Percentiles rank a stretch among this genome's conserved stretches.
Conservation (phyloP, 2,329 filamentous ascomycete species). For the Dothideomycetes sp. region DNA sequence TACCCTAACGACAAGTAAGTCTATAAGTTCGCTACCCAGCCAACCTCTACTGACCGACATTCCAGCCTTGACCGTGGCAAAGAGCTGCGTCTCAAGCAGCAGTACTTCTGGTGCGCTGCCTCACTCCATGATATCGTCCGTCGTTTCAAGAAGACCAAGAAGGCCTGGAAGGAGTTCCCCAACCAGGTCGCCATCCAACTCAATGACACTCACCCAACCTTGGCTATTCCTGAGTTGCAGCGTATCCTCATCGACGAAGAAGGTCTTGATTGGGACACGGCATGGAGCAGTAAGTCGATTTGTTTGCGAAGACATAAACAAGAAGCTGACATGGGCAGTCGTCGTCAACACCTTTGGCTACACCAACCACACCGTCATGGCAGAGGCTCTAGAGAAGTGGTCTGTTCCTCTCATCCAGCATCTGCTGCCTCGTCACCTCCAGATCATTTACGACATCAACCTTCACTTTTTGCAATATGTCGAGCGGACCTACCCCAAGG, state of each 20-base stretch:
- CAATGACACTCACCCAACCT: constrained; percentile 93
- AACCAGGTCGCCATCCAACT: constrained; percentile 95
- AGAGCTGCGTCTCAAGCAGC: constrained; percentile 94
- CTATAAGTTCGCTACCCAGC: too few species aligned
- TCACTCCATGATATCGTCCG: constrained; percentile 94
- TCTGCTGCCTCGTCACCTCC: constrained; percentile 82
- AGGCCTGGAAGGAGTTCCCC: constrained; percentile 82
- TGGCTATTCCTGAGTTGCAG: constrained; percentile 92
- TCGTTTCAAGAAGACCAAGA: constrained; percentile 94
- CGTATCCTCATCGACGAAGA: constrained; percentile 85
- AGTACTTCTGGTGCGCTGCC: constrained; percentile 99
- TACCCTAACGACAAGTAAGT: constrained; percentile 61
- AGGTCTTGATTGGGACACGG: constrained; percentile 84
- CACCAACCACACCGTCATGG: constrained; percentile 96
- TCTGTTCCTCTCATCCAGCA: constrained; percentile 87
- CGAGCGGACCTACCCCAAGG: constrained; percentile 81
- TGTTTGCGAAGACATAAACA: constrained; percentile 16
- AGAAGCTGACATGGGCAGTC: constrained; percentile 23
- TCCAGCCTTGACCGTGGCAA: constrained; percentile 95
- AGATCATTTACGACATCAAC: constrained; percentile 99
- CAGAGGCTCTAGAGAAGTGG: constrained; percentile 97
- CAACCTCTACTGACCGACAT: background rate
- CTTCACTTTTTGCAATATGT: constrained; percentile 84
- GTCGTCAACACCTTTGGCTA: constrained; percentile 69
- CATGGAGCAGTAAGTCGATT: constrained; percentile 63